Base-by-base conservation (phyloP, 257 asterid genomes). In the Linaria vulgaris region DNA sequence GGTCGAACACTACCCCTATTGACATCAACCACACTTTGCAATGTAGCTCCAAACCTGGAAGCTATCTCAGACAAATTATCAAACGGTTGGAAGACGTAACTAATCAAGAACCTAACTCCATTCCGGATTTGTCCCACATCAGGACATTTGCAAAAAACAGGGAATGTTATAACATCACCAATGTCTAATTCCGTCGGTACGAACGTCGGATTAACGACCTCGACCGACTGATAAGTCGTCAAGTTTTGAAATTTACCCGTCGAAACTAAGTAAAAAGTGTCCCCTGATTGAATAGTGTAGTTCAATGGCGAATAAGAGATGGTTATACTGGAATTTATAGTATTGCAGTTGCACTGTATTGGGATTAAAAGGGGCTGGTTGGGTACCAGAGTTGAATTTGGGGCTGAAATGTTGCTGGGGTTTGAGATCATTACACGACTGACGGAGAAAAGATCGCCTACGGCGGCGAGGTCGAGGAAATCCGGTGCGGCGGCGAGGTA, bases 81-180 rank as follows among this genome's bases (percentile, higher is more conserved):
- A 4, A 73, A 67, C 22, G 84, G 88, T 54, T 82, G 99, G 20
- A 79, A 75, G 39, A 86, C 88, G 43, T 94, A 94, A 74, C 74
- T 85, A 56, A 94, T 60, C 3, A 90, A 84, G 55, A 51, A 81
- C 57, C 69, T 83, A 24, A 78, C 57, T 21, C 21, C 52, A 43
- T 73, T 80, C 24, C 6, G 71, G 72, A 67, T 3, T 68, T 79
- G 81, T n/a, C 80, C 72, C 0, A 73, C 13, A 20, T 38, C 74
- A 8, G 97, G 96, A 59, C 99, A 94, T 69, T 69, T 78, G 61
- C 99, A 94, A 72, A 94, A 94, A 22, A 94, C 64, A 4, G 99
- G 99, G 30, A 94, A 87, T 1, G 47, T 62, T 11, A 61, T 66
- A 1, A 64, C 62, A 1, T 16, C 80, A 0, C 97, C 97, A 21